Conservation (phyloP, 2,329 filamentous ascomycete genomes). For the Diaporthe sp. region DNA sequence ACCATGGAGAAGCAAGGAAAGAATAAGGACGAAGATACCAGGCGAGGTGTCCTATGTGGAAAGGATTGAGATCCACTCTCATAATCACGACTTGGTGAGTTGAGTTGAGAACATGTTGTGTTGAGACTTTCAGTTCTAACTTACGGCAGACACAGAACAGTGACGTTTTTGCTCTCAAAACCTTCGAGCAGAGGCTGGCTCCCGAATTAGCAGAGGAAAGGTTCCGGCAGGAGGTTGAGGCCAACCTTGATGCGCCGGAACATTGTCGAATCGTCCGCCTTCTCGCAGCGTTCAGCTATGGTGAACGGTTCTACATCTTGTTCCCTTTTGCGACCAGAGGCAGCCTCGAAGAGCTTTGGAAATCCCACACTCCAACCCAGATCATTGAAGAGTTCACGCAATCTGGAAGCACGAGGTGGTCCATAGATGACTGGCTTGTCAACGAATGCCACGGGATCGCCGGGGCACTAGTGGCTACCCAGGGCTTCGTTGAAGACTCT, state of each 20-base stretch:
- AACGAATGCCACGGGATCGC: too few relatives aligned
- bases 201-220: not conserved
- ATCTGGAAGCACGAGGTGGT: too few relatives aligned
- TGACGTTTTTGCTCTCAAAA: not conserved
- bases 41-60: conserved; percentile 3
- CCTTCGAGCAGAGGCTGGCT: not conserved
- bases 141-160: too few relatives aligned
- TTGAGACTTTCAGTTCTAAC: too few relatives aligned
- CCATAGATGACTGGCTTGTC: too few relatives aligned
- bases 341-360: not conserved
- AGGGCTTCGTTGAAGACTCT: too few relatives aligned
- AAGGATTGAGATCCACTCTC: not conserved
- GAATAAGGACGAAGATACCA: not conserved
- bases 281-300: not conserved
- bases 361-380: too few relatives aligned
- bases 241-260: not conserved
- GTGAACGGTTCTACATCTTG: not conserved
- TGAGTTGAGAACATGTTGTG: too few relatives aligned
- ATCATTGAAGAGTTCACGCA: too few relatives aligned
- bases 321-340: not conserved
- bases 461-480: too few relatives aligned
- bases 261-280: not conserved
- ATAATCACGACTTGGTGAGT: not conserved
- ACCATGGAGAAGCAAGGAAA: not conserved
- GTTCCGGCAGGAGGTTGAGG: not conserved